Evolutionary conservation across 176 grass and related monocot species (phyloP), one percentile per base, ranked within the genome.

Genomic region (Bolboschoenus planiculmis): DNA sequence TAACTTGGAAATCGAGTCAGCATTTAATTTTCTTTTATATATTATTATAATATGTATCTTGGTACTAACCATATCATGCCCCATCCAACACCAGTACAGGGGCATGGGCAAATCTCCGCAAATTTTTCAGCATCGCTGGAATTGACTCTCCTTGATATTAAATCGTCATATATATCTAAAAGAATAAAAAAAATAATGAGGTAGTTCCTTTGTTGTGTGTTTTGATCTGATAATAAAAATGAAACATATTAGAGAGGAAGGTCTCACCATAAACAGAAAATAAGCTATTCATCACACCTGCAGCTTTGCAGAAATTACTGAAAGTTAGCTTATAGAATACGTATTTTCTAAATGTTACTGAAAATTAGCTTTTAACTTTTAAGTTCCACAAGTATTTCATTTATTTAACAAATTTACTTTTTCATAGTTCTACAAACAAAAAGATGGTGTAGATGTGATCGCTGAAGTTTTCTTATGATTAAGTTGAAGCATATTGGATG

Each of bases 261-360:
- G 56, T 84, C 89, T 93, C 88, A 99, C 96, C 96, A 47, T 95
- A 95, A 67, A 95, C 96, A 71, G 93, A 99, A 88, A 99, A 99
- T 42, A 99, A 90, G 87, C 96, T 99, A 82, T 99, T 99, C 96
- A 95, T 95, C 46, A 99, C 96, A 84, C 96, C 92, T 99, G 86
- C 35, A 87, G 51, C 40, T 87, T 85, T 51, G 20, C 85, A 84
- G 56, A 15, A 88, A 83, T 16, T 81, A 54, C 37, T 65, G 39
- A 20, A 42, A 87, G 51, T 85, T 73, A 88, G 57, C 68, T 10
- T 34, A 76, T 33, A 34, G 20, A 68, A 65, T 77, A 48, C 21
- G 1, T 24, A 53, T 63, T 78, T 37, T 24, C 11, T 34, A 21
- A n/a, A 60, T 56, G 74, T 50, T 7, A 50, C 47, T 50, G 15